These are phyloP conservation scores for Geranium rotundifolium DNA, from an alignment of 345 rosid species.

Conservation along the genomic window DNA sequence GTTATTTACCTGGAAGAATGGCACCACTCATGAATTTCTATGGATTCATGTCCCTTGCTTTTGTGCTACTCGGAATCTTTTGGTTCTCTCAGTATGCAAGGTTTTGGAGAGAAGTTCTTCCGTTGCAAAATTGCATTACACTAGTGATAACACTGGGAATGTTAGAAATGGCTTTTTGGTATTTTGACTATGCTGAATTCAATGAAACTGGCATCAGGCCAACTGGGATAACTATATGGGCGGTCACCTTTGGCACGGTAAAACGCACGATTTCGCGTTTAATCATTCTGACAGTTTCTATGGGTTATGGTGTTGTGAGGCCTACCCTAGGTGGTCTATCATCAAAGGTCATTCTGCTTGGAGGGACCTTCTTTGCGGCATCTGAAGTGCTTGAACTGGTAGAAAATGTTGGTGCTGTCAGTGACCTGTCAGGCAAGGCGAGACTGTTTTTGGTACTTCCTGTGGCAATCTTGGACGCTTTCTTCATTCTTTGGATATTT, in stretches of 20 bases:
- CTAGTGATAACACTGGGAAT: slow-evolving; percentile 77
- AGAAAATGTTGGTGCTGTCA: slow-evolving; percentile 82
- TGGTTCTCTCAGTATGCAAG: slow-evolving; percentile 96
- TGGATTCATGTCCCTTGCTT: slow-evolving; percentile 82
- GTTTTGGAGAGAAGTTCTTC: slow-evolving; percentile 86
- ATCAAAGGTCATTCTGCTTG: slow-evolving; percentile 83
- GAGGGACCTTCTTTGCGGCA: slow-evolving; percentile 70
- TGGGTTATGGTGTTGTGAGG: slow-evolving; percentile 97
- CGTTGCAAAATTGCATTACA: slow-evolving; percentile 77
- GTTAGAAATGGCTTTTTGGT: slow-evolving; percentile 34
- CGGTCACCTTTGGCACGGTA: slow-evolving; percentile 71
- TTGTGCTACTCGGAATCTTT: slow-evolving; percentile 69
- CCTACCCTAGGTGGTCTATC: slow-evolving; percentile 89
- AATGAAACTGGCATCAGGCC: slow-evolving; percentile 85
- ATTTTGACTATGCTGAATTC: slow-evolving; percentile 69
- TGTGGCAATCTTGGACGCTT: slow-evolving; percentile 81
- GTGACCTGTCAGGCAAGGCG: slow-evolving; percentile 88
- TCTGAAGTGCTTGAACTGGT: slow-evolving; percentile 87
- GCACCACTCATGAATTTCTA: slow-evolving; percentile 89
- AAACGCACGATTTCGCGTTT: slow-evolving; percentile 69
- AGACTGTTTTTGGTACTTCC: slow-evolving; percentile 76
- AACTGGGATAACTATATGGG: slow-evolving; percentile 78
- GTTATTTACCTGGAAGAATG: slow-evolving; percentile 93
- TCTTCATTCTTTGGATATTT: slow-evolving; percentile 91
- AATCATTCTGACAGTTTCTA: slow-evolving; percentile 74